Conservation (phyloP, 2,329 filamentous ascomycete species). For the Phoma sp. region DNA sequence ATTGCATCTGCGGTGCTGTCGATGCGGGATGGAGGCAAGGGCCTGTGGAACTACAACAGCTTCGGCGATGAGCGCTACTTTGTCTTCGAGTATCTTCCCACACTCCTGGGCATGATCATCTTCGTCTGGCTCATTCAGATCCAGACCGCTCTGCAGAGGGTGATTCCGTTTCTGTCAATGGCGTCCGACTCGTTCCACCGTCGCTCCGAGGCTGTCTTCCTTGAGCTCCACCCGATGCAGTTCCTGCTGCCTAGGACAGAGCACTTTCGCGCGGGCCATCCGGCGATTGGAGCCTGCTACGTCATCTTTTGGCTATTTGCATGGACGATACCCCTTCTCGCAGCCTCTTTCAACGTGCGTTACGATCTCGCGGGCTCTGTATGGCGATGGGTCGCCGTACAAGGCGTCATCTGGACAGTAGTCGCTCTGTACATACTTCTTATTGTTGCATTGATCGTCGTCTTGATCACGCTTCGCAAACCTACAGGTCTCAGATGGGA, state of each 20-base stretch:
- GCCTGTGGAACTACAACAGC: constrained; percentile 69
- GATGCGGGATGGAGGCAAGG: constrained; percentile 61
- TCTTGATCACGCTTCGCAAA: constrained; percentile 71
- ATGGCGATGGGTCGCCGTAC: constrained; percentile 83
- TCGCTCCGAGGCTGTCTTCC: constrained; percentile 70
- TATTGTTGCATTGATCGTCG: constrained; percentile 62
- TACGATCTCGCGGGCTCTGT: constrained; percentile 64
- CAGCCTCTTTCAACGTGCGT: constrained; percentile 74
- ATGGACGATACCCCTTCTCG: constrained; percentile 82
- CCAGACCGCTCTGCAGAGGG: constrained; percentile 75
- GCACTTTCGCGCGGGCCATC: constrained; percentile 73
- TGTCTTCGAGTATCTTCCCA: constrained; percentile 84
- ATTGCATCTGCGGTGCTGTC: constrained; percentile 68
- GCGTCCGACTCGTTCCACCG: constrained; percentile 67
- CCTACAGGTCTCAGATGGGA: constrained; percentile 87
- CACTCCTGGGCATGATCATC: constrained; percentile 73
- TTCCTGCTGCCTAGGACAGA: constrained; percentile 72
- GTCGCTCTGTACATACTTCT: constrained; percentile 77
- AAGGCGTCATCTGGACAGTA: constrained; percentile 79
- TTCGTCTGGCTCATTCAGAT: constrained; percentile 81
- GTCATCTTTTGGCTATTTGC: constrained; percentile 78
- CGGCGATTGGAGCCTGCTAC: constrained; percentile 70
- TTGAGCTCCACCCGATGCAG: constrained; percentile 66
- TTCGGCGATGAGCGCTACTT: constrained; percentile 82
- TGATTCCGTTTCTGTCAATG: constrained; percentile 81